A percentile compares a stretch with the other conserved stretches of the same genome.
Evolutionary conservation across 2,329 filamentous ascomycete genomes (phyloP).

Genomic region (Penicillium sp.): DNA sequence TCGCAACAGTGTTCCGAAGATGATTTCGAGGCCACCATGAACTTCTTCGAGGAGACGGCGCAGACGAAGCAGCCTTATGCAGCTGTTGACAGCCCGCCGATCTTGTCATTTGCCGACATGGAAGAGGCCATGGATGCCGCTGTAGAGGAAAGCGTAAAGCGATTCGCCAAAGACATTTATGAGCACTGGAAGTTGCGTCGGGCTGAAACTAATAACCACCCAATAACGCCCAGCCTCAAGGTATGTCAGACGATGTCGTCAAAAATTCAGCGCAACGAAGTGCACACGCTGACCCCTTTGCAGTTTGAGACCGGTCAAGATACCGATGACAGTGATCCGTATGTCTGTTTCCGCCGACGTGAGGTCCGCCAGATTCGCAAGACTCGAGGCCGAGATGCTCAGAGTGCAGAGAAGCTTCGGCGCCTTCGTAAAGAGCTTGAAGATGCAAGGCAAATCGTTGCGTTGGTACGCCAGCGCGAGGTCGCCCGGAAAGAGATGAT

Average conservation of each 20-base stretch:
- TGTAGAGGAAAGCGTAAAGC: slow-evolving; percentile 54
- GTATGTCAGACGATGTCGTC: slow-evolving; percentile 26
- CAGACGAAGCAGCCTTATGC: slow-evolving; percentile 83
- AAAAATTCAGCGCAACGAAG: background rate
- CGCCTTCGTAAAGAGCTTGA: slow-evolving; percentile 87
- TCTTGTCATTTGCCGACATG: slow-evolving; percentile 72
- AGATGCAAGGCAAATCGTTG: slow-evolving; percentile 76
- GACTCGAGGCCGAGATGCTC: slow-evolving; percentile 87
- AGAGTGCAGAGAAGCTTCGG: slow-evolving; percentile 92
- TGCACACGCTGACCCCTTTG: slow-evolving; percentile 17
- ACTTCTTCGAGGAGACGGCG: slow-evolving; percentile 87
- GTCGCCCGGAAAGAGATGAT: slow-evolving; percentile 74
- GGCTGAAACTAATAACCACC: slow-evolving; percentile 64
- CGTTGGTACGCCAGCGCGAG: slow-evolving; percentile 77
- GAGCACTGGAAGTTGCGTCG: slow-evolving; percentile 81
- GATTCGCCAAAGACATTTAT: slow-evolving; percentile 75
- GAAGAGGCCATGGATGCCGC: slow-evolving; percentile 64
- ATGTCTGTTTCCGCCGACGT: slow-evolving; percentile 94
- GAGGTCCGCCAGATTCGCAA: slow-evolving; percentile 94
- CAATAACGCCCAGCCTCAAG: slow-evolving; percentile 77
- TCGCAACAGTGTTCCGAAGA: slow-evolving; percentile 74
- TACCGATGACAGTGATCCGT: slow-evolving; percentile 92
- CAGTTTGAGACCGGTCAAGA: slow-evolving; percentile 88
- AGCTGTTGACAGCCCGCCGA: slow-evolving; percentile 81
- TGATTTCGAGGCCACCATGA: slow-evolving; percentile 91